Base-by-base conservation (phyloP, 2,329 filamentous ascomycete species). In the Trichoderma polysporum region DNA sequence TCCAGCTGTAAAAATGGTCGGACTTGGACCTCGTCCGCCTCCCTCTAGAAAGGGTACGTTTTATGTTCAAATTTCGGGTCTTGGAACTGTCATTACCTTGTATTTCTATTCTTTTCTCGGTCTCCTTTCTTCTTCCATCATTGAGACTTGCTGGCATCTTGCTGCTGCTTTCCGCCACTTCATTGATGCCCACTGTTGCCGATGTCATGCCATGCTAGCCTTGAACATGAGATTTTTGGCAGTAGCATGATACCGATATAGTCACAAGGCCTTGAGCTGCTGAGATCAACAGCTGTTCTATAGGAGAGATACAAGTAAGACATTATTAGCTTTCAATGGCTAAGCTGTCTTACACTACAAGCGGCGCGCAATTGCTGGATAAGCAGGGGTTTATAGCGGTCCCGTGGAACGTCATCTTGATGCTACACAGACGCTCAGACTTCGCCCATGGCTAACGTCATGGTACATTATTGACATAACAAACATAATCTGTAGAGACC, bases 21-120 rank as follows among this genome's bases (percentile, higher is more conserved):
- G 82, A 70, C 77, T 84, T 69, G 82, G 82, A 77, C 82, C 82
- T 73, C 80, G 82, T 75, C 81, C 79, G 75, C 82, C 81, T 71
- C 81, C 81, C 73, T 82, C 80, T 73, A 80, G 82, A 72, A 92
- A 91, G 86, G 91, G 91, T 91, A 86, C 78, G 88, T 63, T 49
- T 19, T 57, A 22, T 78, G 87, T 57, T 52, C 29, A 56, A 29
- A 62, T 54, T 19, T 35, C 29, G 25, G 15, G 15, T 8, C 27
- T 25, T 52, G 7, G 33, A 25, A 5, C 15, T 12, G 19, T n/a
- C 15, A n/a, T 25, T 15, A 4, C 31, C n/a, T n/a, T 37, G 3
- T 17, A 9, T n/a, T 31, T 27, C 22, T 33, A 19, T 31, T 31
- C 45, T 27, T 57, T 15, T 57, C 13, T 39, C 17, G 7, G 22